Evolutionary conservation across 2,329 filamentous ascomycete genomes (phyloP).

Genomic region (Myriangium duriaei): DNA sequence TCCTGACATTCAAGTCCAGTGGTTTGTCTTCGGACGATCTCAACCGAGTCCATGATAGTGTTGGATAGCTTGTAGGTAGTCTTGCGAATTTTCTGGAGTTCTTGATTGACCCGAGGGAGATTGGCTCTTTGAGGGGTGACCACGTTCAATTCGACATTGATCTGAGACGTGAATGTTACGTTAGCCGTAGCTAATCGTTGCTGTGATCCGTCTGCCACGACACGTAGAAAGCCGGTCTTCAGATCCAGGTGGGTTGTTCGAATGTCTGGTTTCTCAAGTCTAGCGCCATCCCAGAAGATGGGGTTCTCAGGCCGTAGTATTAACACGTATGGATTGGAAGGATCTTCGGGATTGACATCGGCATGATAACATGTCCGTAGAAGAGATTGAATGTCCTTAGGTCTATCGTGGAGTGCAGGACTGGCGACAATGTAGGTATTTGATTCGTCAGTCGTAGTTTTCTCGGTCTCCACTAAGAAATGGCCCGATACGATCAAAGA

Average conservation of each 20-base stretch:
- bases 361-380: conserved; percentile 67
- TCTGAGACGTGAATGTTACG: conserved; percentile 63
- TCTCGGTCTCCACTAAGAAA: conserved; percentile 71
- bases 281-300: conserved; percentile 67
- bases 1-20: conserved; percentile 79
- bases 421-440: conserved; percentile 74
- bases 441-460: conserved; percentile 38
- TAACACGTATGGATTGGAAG: conserved; percentile 70
- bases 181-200: conserved; percentile 68
- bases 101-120: conserved; percentile 77
- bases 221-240: conserved; percentile 70
- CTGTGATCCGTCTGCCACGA: conserved; percentile 81
- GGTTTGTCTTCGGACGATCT: conserved; percentile 79
- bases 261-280: conserved; percentile 54
- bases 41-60: conserved; percentile 97
- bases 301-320: conserved; percentile 71
- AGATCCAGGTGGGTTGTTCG: conserved; percentile 72
- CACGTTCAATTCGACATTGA: conserved; percentile 75
- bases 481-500: conserved; percentile 71
- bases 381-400: conserved; percentile 73
- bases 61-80: conserved; percentile 95
- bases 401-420: conserved; percentile 59
- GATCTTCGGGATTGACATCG: conserved; percentile 57
- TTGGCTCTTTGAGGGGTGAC: conserved; percentile 89
- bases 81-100: conserved; percentile 86